Conservation (phyloP, 345 rosid species). For the Murraya paniculata region DNA sequence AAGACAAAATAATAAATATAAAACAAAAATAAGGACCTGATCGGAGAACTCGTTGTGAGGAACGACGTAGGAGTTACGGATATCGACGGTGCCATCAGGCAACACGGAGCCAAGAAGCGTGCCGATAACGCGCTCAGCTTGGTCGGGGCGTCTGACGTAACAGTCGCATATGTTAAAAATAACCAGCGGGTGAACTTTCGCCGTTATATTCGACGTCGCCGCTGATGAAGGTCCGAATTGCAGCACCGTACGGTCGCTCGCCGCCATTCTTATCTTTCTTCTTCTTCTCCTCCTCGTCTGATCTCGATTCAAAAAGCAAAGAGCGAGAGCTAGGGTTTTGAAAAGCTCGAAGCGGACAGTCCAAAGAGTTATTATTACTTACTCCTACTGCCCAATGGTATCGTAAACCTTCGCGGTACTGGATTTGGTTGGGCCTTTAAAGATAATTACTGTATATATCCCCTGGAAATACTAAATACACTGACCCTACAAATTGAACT, state of each 20-base stretch:
- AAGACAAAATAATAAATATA: neutral
- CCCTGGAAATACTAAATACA: no score
- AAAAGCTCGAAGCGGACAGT: neutral
- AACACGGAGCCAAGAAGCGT: slow-evolving; percentile 90
- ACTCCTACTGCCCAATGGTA: neutral
- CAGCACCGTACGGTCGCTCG: slow-evolving; percentile 63
- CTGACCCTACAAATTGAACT: no score
- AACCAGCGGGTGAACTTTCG: slow-evolving; percentile 85
- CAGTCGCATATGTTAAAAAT: slow-evolving; percentile 91
- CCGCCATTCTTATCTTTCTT: slow-evolving; percentile 48
- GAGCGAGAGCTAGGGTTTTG: slow-evolving; percentile 29
- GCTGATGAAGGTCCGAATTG: slow-evolving; percentile 48
- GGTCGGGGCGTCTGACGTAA: slow-evolving; percentile 91
- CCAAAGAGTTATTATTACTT: no score
- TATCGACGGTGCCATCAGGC: slow-evolving; percentile 86
- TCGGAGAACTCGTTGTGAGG: slow-evolving; percentile 93
- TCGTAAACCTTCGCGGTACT: no score
- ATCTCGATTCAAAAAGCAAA: neutral
- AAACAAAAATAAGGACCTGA: slow-evolving; percentile 46
- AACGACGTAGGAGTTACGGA: slow-evolving; percentile 92
- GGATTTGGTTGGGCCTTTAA: no score
- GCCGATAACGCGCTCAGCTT: slow-evolving; percentile 92
- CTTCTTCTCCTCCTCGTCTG: neutral
- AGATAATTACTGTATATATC: no score
- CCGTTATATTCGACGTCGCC: slow-evolving; percentile 37